Evolutionary conservation across 2,329 filamentous ascomycete species (phyloP), one percentile per base, ranked within the genome.

Genomic region (Scleromitrula shiraiana): DNA sequence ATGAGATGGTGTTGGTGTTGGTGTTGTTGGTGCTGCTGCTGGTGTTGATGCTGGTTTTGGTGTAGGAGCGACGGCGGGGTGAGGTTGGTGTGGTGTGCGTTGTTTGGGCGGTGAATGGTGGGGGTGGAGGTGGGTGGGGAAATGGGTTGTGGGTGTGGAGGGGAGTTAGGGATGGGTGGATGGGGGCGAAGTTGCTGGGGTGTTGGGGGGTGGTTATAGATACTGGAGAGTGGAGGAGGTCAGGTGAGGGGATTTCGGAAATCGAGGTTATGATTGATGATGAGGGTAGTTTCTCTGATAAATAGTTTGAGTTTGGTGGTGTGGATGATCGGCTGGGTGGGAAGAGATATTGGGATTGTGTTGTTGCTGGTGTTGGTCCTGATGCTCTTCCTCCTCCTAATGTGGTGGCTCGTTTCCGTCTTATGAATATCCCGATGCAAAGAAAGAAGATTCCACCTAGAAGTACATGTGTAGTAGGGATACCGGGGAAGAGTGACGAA

Each of bases 51-150:
- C n/a, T 46, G 17, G 49, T 40, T 38, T 56, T 55, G 33, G 50
- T 54, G 41, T 57, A 55, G 20, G 50, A 51, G 22, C 54, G 46
- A 14, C 55, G 38, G 26, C 53, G 39, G 12, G 42, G 33, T 32
- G 27, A n/a, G 36, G 27, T 15, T 19, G 20, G 27, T 23, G 26
- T 20, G 12, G 27, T 37, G 19, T 20, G 42, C 12, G 46, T 47
- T 41, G 42, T 35, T 41, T 20, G 35, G 41, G 30, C 19, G 24
- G 36, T 36, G 35, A 46, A 46, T 14, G 37, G 41, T 26, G 41
- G 29, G 17, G 32, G 40, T 14, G 30, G 37, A 7, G 44, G 44
- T 10, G 41, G 46, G 26, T n/a, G 40, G 27, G 20, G 24, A 27
- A 30, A 15, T 41, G 9, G 8, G 24, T 4, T 10, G 8, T 27